Evolutionary conservation across 805 yeast species (phyloP).

Genomic region (Metschnikowia vanudenii): DNA sequence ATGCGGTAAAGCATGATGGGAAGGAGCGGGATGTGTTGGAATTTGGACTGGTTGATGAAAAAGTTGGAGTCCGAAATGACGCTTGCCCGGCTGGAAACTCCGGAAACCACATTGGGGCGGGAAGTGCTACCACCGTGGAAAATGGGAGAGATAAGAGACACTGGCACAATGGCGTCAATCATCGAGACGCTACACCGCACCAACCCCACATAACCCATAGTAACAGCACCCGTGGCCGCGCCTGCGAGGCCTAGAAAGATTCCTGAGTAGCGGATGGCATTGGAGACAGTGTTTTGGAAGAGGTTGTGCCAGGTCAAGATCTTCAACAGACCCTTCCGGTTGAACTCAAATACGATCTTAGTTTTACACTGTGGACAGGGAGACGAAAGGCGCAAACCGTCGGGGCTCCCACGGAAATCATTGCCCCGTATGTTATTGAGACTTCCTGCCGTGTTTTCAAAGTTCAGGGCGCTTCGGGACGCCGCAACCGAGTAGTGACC

Average conservation of each 20-base stretch:
- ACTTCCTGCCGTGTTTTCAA: too few species aligned
- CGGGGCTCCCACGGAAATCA: too few species aligned
- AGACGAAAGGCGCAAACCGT: conserved; percentile 19
- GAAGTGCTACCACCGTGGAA: conserved; percentile 4
- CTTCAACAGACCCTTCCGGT: conserved; percentile 20
- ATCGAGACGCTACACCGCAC: conserved; percentile 38
- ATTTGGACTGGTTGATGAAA: conserved; percentile 33
- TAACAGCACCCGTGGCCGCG: conserved; percentile 23
- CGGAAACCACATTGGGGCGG: background rate
- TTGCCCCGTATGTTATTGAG: too few species aligned
- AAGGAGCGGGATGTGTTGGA: conserved; percentile 37
- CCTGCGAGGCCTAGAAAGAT: conserved; percentile 37
- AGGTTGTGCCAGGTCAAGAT: conserved; percentile 23
- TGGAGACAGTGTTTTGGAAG: conserved; percentile 18
- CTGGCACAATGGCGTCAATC: conserved; percentile 37
- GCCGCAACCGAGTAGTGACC: too few species aligned
- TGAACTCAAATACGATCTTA: conserved; percentile 33
- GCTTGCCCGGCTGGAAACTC: too few species aligned
- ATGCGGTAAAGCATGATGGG: conserved; percentile 40
- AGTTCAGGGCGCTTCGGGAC: too few species aligned
- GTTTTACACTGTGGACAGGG: conserved; percentile 44
- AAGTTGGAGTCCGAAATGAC: background rate
- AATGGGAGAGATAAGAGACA: conserved; percentile 29
- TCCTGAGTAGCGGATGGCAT: conserved; percentile 30
- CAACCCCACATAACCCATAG: conserved; percentile 40